A percentile compares a stretch with the other conserved stretches of the same genome.
Evolutionary conservation across 2,329 filamentous ascomycete species (phyloP).

Genomic region (Penicillium decumbens): DNA sequence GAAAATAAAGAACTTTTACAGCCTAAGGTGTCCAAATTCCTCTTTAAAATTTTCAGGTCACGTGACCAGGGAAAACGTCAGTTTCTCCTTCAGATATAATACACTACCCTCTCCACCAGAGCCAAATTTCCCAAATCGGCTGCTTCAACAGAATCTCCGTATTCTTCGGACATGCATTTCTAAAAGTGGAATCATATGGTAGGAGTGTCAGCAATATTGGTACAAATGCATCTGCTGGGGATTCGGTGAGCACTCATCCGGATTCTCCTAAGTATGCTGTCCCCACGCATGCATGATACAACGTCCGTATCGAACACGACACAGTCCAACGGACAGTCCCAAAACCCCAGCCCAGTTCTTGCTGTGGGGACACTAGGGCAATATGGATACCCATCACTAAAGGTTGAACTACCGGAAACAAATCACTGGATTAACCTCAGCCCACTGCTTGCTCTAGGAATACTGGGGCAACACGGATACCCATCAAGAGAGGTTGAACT

Average conservation of each 20-base stretch:
- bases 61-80: too few species aligned
- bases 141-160: too few species aligned
- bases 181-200: too few species aligned
- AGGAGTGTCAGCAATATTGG: not conserved
- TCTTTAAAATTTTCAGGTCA: too few species aligned
- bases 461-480: not conserved
- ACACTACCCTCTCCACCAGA: too few species aligned
- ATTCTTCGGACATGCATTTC: too few species aligned
- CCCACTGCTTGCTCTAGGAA: conserved; percentile 7
- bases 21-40: too few species aligned
- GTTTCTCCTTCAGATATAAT: too few species aligned
- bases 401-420: conserved; percentile 28
- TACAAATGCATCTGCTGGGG: not conserved
- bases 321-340: not conserved
- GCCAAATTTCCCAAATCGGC: too few species aligned
- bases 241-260: not conserved
- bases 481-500: conserved; percentile 18
- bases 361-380: conserved; percentile 7
- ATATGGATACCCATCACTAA: not conserved
- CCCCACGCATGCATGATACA: not conserved
- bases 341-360: not conserved
- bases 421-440: conserved; percentile 32
- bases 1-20: too few species aligned
- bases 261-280: not conserved
- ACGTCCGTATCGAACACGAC: too few species aligned